Evolutionary conservation across 148 eudicot genomes (phyloP).

Genomic region (Persicaria tinctoria): DNA sequence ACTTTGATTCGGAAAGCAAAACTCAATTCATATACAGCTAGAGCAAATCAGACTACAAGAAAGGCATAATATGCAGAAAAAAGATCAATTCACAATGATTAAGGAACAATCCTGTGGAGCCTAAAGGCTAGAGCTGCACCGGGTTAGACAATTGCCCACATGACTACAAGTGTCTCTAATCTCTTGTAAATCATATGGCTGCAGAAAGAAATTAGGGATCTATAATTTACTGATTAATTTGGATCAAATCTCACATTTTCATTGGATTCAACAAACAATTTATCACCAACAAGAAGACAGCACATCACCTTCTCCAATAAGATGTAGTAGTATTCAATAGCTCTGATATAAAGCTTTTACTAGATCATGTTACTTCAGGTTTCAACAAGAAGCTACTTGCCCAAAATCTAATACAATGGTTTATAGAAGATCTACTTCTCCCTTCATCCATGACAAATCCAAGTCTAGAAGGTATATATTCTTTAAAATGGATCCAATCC

Average conservation of each 20-base stretch:
- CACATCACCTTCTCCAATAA: not conserved
- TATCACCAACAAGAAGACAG: not conserved
- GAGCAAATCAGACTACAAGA: not conserved
- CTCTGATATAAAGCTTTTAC: no score
- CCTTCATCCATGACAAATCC: no score
- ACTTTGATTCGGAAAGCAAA: not conserved
- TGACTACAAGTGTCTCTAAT: no score
- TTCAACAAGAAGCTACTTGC: not conserved
- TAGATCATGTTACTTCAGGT: not conserved
- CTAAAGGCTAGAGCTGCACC: not conserved
- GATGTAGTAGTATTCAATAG: not conserved
- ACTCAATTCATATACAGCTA: not conserved
- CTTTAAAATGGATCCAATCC: no score
- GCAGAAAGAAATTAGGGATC: not conserved
- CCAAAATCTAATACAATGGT: no score
- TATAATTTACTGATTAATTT: not conserved
- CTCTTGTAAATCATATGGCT: not conserved
- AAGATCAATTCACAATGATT: not conserved
- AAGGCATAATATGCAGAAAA: not conserved
- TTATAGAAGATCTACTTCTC: no score
- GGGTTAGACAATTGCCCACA: not conserved
- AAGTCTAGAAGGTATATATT: no score
- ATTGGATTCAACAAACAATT: not conserved
- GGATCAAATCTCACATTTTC: not conserved
- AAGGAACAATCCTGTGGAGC: not conserved